Percentiles rank a stretch among this genome's conserved stretches.
phyloP scores from a whole-genome alignment of 768 basidiomycete species.

The Boletus sp. region DNA sequence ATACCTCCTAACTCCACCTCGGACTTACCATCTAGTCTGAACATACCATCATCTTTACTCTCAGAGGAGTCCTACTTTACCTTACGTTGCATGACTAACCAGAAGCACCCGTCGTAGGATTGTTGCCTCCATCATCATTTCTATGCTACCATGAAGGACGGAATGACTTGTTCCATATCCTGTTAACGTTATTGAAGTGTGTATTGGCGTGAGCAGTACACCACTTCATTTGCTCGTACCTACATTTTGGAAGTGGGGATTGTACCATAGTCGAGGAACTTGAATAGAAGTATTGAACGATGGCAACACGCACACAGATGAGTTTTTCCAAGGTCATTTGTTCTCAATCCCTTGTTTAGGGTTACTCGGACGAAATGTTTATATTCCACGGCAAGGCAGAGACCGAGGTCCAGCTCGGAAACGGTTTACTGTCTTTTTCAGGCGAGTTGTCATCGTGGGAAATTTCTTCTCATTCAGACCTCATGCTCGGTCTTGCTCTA shows the following conservation, averaged over 20 bases:
- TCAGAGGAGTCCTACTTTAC: slow-evolving; percentile 22
- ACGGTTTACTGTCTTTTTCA: too few species aligned
- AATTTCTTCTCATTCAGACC: too few species aligned
- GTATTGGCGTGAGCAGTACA: slow-evolving; percentile 1
- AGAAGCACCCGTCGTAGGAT: slow-evolving; percentile 22
- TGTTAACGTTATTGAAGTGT: slow-evolving; percentile 27
- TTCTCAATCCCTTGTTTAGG: too few species aligned
- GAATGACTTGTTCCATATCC: slow-evolving; percentile 15
- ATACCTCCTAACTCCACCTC: slow-evolving; percentile 18
- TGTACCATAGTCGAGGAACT: slow-evolving; percentile 14
- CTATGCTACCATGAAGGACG: slow-evolving; percentile 19
- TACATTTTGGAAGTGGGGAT: slow-evolving; percentile 10
- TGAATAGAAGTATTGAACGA: slow-evolving; percentile 3
- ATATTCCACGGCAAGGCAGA: too few species aligned
- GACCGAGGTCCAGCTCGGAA: too few species aligned
- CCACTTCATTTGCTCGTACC: slow-evolving; percentile 18
- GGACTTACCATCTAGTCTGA: slow-evolving; percentile 1
- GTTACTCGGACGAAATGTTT: too few species aligned
- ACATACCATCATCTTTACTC: slow-evolving; percentile 6
- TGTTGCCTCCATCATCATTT: slow-evolving; percentile 10
- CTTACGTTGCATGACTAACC: slow-evolving; percentile 27
- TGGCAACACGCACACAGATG: too few species aligned
- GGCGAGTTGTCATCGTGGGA: too few species aligned
- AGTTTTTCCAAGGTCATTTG: too few species aligned
- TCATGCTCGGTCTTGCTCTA: too few species aligned